phyloP scores from a whole-genome alignment of 345 rosid genomes.

The Populus tremula region DNA sequence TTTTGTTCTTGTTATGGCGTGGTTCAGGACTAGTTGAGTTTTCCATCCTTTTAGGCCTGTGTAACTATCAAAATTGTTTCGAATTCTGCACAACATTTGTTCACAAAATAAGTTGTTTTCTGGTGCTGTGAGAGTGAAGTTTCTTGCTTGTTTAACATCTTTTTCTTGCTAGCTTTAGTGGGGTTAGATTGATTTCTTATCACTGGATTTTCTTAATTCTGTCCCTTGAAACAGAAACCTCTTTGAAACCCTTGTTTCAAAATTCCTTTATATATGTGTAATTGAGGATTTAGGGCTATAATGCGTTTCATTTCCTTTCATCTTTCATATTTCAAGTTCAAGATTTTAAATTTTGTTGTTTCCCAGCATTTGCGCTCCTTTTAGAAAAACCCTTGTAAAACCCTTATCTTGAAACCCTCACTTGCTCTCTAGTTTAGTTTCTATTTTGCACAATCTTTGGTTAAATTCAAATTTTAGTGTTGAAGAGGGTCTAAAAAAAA shows the following conservation, averaged over 20 bases:
- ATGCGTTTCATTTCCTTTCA: not conserved
- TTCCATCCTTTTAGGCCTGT: not conserved
- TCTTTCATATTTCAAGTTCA: not conserved
- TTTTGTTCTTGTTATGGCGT: not conserved
- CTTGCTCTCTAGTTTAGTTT: not conserved
- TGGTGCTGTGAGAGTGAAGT: not conserved
- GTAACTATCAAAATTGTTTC: not conserved
- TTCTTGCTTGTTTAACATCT: conserved; percentile 3
- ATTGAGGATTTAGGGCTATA: conserved; percentile 2
- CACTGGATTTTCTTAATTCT: conserved; percentile 4
- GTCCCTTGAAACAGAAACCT: not conserved
- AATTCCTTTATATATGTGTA: not conserved
- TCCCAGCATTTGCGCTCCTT: not conserved
- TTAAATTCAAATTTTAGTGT: not conserved
- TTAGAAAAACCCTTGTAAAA: conserved; percentile 15
- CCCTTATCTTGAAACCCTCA: conserved; percentile 1
- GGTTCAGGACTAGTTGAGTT: not conserved
- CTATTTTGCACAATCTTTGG: not conserved
- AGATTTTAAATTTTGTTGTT: not conserved
- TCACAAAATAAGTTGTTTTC: not conserved
- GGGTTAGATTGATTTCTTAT: conserved; percentile 8
- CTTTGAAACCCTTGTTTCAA: not conserved
- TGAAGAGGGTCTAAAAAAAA: not conserved
- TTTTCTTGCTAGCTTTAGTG: not conserved
- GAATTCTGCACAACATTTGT: conserved; percentile 9